Evolutionary conservation across 768 basidiomycete genomes (phyloP).

Genomic region (Hygrocybe punicea): DNA sequence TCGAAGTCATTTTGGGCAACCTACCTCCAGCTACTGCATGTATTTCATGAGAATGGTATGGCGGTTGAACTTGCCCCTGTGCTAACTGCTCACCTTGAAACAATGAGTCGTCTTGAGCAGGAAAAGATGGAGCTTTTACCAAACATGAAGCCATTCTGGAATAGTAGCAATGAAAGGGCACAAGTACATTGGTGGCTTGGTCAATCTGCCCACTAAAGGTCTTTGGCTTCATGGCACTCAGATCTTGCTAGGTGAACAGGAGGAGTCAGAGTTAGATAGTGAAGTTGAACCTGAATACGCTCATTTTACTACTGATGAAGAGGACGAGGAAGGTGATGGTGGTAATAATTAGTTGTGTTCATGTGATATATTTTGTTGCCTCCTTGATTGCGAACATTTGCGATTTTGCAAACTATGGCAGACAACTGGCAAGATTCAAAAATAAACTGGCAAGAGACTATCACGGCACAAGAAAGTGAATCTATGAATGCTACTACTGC

Average conservation of each 20-base stretch:
- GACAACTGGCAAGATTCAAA: too few species aligned
- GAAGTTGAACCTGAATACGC: background rate
- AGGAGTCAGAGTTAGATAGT: background rate
- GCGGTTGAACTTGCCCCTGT: too few species aligned
- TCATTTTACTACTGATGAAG: background rate
- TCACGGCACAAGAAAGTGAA: too few species aligned
- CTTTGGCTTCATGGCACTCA: too few species aligned
- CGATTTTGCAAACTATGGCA: too few species aligned
- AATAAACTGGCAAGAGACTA: too few species aligned
- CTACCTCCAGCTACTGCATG: background rate
- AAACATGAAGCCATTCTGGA: background rate
- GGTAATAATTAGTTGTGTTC: too few species aligned
- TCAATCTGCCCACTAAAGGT: too few species aligned
- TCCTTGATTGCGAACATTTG: too few species aligned
- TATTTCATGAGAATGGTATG: background rate
- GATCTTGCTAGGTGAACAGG: background rate
- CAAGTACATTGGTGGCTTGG: conserved; percentile 1
- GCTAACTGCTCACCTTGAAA: background rate
- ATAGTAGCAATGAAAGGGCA: background rate
- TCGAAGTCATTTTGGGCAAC: too few species aligned
- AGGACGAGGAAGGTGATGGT: background rate
- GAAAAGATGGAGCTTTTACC: background rate
- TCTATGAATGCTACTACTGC: background rate
- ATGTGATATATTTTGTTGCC: too few species aligned
- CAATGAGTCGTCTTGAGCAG: background rate